Percentiles rank a stretch among this genome's conserved stretches.
These are phyloP conservation scores for Lyophyllum atratum DNA, from an alignment of 768 basidiomycete genomes.

Conservation along the genomic window DNA sequence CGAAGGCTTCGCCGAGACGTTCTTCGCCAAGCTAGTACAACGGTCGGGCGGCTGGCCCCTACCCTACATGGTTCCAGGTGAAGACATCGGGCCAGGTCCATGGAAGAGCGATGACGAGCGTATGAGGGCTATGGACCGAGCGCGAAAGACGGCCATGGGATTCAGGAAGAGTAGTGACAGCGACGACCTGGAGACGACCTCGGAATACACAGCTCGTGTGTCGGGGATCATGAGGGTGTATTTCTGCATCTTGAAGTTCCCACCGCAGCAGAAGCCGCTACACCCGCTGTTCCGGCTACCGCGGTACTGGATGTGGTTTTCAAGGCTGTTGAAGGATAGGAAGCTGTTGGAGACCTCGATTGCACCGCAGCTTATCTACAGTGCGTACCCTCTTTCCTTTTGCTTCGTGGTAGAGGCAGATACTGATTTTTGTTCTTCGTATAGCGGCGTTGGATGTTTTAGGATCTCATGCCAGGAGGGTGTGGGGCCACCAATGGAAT, in stretches of 20 bases:
- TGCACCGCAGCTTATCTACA: conserved; percentile 68
- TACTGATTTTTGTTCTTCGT: conserved; percentile 12
- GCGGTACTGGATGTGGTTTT: conserved; percentile 73
- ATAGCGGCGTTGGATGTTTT: conserved; percentile 73
- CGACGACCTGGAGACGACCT: conserved; percentile 51
- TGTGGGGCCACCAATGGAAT: conserved; percentile 82
- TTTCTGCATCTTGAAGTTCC: conserved; percentile 64
- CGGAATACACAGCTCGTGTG: conserved; percentile 68
- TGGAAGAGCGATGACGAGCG: conserved; percentile 43
- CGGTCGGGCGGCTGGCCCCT: conserved; percentile 88
- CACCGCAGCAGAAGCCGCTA: conserved; percentile 41
- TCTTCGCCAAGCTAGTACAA: conserved; percentile 86
- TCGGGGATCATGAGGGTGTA: conserved; percentile 86
- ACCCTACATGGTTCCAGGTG: conserved; percentile 58
- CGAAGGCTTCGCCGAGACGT: conserved; percentile 67
- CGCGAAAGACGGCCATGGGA: conserved; percentile 57
- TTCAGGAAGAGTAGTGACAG: conserved; percentile 43
- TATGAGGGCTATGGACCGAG: conserved; percentile 42
- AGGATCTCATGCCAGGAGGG: conserved; percentile 55
- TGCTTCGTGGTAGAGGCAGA: background rate
- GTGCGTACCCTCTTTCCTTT: conserved; percentile 39
- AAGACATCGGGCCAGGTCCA: conserved; percentile 49
- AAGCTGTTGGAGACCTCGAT: conserved; percentile 56
- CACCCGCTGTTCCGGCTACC: conserved; percentile 60
- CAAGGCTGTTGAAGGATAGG: conserved; percentile 57